These are phyloP conservation scores for Saccharomycopsis phalli DNA, from an alignment of 1,139 yeast genomes.

Conservation along the genomic window DNA sequence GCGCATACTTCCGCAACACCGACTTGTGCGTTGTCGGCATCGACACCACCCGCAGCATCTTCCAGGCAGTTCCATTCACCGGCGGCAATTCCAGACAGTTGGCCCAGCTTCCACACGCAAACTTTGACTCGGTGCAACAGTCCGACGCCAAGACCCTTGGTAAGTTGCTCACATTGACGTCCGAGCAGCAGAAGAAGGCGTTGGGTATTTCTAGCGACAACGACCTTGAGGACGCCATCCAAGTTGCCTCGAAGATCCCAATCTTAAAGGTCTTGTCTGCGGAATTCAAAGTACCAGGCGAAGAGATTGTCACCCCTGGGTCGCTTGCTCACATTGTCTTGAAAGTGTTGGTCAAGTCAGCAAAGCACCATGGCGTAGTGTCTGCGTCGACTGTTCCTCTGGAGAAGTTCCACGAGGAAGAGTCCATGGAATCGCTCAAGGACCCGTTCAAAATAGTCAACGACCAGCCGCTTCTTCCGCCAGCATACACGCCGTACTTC, in stretches of 20 bases:
- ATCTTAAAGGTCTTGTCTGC: constrained; percentile 60
- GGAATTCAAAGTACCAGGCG: constrained; percentile 84
- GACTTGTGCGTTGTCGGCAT: constrained; percentile 55
- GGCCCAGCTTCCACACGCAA: constrained; percentile 74
- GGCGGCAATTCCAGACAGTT: constrained; percentile 51
- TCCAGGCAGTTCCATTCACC: constrained; percentile 64
- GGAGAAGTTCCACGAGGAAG: constrained; percentile 35
- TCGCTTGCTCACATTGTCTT: constrained; percentile 68
- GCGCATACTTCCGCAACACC: constrained; percentile 66
- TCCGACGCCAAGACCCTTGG: constrained; percentile 50
- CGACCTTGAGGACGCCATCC: constrained; percentile 41
- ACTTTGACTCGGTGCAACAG: constrained; percentile 33
- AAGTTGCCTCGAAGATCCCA: constrained; percentile 62
- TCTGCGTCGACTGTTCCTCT: constrained; percentile 28
- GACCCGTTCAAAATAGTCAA: constrained; percentile 64
- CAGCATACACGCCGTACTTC: constrained; percentile 62
- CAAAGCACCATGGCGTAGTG: constrained; percentile 47
- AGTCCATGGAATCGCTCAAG: constrained; percentile 55
- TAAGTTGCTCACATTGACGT: constrained; percentile 50
- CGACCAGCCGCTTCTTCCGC: constrained; percentile 58
- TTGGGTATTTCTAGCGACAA: constrained; percentile 46
- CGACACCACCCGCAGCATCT: constrained; percentile 62
- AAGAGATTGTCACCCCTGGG: constrained; percentile 61
- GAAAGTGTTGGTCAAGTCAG: constrained; percentile 68
- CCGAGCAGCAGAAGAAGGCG: constrained; percentile 45